Evolutionary conservation across 805 yeast genomes (phyloP).

Genomic region (Schwanniomyces polymorphus): DNA sequence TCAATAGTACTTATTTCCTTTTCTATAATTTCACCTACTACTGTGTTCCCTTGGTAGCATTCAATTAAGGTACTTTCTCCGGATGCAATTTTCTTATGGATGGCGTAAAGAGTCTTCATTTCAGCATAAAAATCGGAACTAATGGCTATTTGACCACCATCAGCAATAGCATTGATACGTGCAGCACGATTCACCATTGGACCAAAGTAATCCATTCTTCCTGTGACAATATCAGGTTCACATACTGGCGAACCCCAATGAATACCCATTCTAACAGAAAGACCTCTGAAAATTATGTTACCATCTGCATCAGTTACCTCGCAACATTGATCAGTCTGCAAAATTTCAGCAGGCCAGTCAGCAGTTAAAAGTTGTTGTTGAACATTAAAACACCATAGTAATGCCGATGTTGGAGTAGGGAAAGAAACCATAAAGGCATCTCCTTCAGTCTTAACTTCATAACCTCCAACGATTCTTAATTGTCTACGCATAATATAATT

Average conservation of each 20-base stretch:
- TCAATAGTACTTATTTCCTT: constrained; percentile 64
- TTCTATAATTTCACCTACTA: constrained; percentile 59
- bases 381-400: constrained; percentile 92
- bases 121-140: constrained; percentile 81
- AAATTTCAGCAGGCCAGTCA: constrained; percentile 94
- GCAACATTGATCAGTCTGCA: constrained; percentile 81
- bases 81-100: constrained; percentile 41
- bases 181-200: constrained; percentile 98
- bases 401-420: constrained; percentile 86
- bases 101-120: constrained; percentile 54
- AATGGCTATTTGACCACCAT: constrained; percentile 95
- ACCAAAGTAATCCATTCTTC: constrained; percentile 98
- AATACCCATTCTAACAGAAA: constrained; percentile 96
- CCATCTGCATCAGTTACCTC: constrained; percentile 67
- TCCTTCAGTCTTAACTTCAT: constrained; percentile 98
- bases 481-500: constrained; percentile 93
- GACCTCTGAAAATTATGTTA: constrained; percentile 72
- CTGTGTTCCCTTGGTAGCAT: constrained; percentile 45
- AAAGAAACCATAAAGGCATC: constrained; percentile 98
- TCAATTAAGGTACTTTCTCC: constrained; percentile 28
- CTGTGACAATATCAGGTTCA: constrained; percentile 90
- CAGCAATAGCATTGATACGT: constrained; percentile 90
- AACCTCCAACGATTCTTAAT: constrained; percentile 89
- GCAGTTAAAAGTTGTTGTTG: constrained; percentile 79
- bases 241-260: constrained; percentile 99